Evolutionary conservation across 164 flowering plant species (phyloP).

Genomic region (Annona squamosa): DNA sequence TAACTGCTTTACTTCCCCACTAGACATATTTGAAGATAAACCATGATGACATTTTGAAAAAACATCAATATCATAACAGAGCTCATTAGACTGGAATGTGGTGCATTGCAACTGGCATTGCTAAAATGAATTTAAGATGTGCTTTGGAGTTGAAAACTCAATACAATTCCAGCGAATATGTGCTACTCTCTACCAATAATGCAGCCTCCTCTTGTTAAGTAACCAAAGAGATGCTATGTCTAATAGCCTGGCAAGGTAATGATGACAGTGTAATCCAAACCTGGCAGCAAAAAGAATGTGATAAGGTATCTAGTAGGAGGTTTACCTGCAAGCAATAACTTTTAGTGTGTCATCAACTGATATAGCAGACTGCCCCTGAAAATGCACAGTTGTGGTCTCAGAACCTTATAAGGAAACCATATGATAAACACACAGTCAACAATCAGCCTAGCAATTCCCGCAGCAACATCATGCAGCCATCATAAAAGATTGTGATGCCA

Average conservation of each 20-base stretch:
- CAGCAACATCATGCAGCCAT: background rate
- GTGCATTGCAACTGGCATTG: background rate
- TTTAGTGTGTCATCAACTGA: conserved; percentile 86
- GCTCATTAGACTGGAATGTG: background rate
- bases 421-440: too few species aligned
- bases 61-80: background rate
- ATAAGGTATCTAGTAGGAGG: background rate
- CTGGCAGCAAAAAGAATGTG: background rate
- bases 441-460: background rate
- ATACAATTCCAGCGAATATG: background rate
- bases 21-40: background rate
- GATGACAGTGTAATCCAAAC: background rate
- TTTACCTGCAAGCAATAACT: conserved; percentile 74
- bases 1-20: background rate
- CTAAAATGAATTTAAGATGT: too few species aligned
- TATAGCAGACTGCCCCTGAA: conserved; percentile 76
- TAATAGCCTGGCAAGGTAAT: background rate
- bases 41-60: too few species aligned
- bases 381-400: conserved; percentile 2
- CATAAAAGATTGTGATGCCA: background rate
- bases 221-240: background rate
- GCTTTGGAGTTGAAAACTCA: background rate
- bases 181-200: background rate
- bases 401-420: too few species aligned
- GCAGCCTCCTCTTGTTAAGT: background rate